Base-by-base conservation (phyloP, 805 yeast species). In the Candida odintsovae region DNA sequence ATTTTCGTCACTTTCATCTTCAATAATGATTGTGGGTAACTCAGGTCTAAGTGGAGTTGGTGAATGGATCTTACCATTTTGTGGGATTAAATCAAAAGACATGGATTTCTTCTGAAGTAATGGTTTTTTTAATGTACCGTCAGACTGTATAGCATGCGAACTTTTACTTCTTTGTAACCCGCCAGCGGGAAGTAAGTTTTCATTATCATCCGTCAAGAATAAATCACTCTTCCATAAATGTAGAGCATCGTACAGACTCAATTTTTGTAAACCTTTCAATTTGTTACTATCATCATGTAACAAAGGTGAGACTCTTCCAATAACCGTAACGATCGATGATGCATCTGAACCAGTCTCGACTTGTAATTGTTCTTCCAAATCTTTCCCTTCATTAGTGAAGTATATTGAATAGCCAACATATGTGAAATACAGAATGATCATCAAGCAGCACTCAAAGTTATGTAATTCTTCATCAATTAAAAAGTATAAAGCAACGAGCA, bases 381-480 rank as follows among this genome's bases (percentile, higher is more conserved):
- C 45, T 31, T 41, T 53, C 35, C 67, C 69, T 67, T 50, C 76
- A 76, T 72, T 78, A 66, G 18, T 61, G 31, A 3, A 74, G 58
- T 20, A 72, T 6, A 70, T 55, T 13, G 23, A 36, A 36, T 36
- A 39, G 15, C 33, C 46, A 3, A 87, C 87, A 57, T 88, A 90
- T 0, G 59, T 48, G 1, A 75, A 50, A 59, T 90, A 90, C 7
- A 80, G 58, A 0, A 61, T 47, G 9, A 85, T 67, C 76, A 90
- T 75, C 9, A 72, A 49, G 0, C 76, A 43, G 47, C 95, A 83
- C 54, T 82, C 85, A 62, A 70, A 57, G 13, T 76, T 57, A 38
- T 71, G 70, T 20, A 94, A 66, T 11, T 65, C 62, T 1, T 86
- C 86, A 59, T 78, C 83, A 2, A 68, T 52, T 8, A 86, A 63